These are phyloP conservation scores for Fusarium nelsonii DNA, from an alignment of 2,329 filamentous ascomycete species.

Conservation along the genomic window DNA sequence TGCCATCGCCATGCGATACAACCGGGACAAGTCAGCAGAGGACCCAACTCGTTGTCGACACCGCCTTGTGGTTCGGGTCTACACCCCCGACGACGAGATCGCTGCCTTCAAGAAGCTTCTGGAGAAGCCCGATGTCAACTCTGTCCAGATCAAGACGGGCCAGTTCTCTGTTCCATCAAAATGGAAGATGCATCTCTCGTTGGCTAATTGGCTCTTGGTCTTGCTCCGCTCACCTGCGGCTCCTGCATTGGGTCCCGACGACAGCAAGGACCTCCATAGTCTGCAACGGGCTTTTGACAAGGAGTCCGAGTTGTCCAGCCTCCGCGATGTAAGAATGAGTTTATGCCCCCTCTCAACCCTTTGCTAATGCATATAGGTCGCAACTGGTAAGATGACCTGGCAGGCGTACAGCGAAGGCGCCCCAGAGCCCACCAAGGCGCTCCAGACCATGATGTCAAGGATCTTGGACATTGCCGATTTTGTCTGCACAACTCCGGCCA, in stretches of 20 bases:
- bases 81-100: background rate
- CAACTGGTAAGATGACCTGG: background rate
- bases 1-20: background rate
- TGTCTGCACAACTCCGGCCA: constrained; percentile 24
- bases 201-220: background rate
- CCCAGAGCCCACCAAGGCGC: background rate
- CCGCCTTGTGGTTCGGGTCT: constrained; percentile 13
- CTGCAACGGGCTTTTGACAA: background rate
- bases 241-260: too few species aligned
- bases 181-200: background rate
- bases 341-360: background rate
- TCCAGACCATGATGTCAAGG: background rate
- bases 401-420: background rate
- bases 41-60: background rate
- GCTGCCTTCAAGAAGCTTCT: constrained; percentile 16
- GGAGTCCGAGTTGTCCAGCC: background rate
- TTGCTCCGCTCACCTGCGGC: background rate
- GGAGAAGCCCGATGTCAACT: background rate
- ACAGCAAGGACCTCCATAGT: background rate
- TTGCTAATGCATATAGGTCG: background rate
- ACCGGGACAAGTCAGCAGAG: background rate
- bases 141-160: background rate
- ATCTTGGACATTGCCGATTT: constrained; percentile 14
- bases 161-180: background rate
- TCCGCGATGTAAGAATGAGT: too few species aligned